Percentiles rank a stretch among this genome's conserved stretches.
These are phyloP conservation scores for Globisporangium barbulae DNA, from an alignment of 352 stramenopile genomes.

Conservation along the genomic window DNA sequence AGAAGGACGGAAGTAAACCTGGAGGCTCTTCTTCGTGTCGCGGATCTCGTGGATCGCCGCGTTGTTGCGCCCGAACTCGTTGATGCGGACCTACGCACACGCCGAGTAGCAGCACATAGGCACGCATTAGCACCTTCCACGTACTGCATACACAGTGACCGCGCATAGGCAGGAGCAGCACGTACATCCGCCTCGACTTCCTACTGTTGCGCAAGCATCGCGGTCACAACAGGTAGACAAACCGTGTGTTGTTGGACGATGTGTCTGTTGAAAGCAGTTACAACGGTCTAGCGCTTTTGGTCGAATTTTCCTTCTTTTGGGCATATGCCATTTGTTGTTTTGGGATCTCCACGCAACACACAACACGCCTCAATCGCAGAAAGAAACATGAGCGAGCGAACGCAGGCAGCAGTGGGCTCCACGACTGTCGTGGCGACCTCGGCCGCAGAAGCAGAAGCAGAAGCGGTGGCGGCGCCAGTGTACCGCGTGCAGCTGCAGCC, in stretches of 20 bases:
- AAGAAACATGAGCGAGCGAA: conserved; percentile 29
- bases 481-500: conserved; percentile 79
- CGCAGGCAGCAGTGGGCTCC: conserved; percentile 13
- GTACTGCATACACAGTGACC: not conserved
- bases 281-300: no score
- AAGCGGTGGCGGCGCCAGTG: conserved; percentile 26
- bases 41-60: conserved; percentile 90
- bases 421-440: conserved; percentile 28
- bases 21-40: conserved; percentile 87
- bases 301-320: no score
- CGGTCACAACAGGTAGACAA: no score
- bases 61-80: conserved; percentile 98
- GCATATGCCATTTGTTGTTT: no score
- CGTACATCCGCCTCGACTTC: conserved; percentile 79
- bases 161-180: conserved; percentile 8
- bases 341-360: no score
- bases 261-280: no score
- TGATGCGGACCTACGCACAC: conserved; percentile 93
- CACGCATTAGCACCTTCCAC: not conserved
- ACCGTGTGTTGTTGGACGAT: not conserved
- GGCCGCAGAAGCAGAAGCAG: conserved; percentile 5
- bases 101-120: not conserved
- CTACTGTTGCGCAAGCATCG: no score
- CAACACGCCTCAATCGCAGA: no score
- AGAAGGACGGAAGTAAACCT: conserved; percentile 40